These are phyloP conservation scores for Xylariaceae sp. DNA, from an alignment of 2,329 filamentous ascomycete species.

Conservation along the genomic window DNA sequence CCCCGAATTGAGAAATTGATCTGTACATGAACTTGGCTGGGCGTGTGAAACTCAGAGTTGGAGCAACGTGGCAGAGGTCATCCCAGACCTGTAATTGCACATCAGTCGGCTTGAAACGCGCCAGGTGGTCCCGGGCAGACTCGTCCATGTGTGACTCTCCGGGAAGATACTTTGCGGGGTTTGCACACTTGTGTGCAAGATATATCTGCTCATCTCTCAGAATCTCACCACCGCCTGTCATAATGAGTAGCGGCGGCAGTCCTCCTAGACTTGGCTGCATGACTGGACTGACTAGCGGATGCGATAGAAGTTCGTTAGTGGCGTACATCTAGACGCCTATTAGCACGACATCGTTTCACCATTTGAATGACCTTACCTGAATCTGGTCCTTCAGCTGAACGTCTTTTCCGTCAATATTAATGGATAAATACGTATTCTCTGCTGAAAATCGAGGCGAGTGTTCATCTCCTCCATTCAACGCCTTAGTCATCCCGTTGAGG, in stretches of 20 bases:
- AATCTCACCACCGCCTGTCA: conserved; percentile 84
- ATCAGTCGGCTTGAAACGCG: conserved; percentile 74
- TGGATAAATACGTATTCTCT: conserved; percentile 45
- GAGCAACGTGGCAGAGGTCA: conserved; percentile 85
- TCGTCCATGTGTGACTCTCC: conserved; percentile 59
- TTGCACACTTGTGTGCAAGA: conserved; percentile 87
- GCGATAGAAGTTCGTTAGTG: conserved; percentile 77
- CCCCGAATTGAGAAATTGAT: conserved; percentile 86
- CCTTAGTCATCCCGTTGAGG: conserved; percentile 10
- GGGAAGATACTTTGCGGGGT: conserved; percentile 73
- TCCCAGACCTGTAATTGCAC: conserved; percentile 97
- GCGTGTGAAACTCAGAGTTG: conserved; percentile 91
- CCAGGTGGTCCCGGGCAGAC: conserved; percentile 53
- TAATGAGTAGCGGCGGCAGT: conserved; percentile 79
- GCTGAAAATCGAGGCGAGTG: conserved; percentile 10
- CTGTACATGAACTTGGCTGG: conserved; percentile 96
- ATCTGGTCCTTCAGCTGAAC: conserved; percentile 86
- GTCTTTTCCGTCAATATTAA: conserved; percentile 66
- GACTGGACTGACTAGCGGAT: conserved; percentile 86
- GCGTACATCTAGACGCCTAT: conserved; percentile 54
- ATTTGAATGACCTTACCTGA: conserved; percentile 52
- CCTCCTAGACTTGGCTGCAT: conserved; percentile 87
- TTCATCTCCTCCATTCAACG: conserved; percentile 7
- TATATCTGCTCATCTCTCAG: conserved; percentile 94
- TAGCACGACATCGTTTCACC: conserved; percentile 10